Conservation (phyloP, 148 eudicot genomes). For the Diospyros kaki region DNA sequence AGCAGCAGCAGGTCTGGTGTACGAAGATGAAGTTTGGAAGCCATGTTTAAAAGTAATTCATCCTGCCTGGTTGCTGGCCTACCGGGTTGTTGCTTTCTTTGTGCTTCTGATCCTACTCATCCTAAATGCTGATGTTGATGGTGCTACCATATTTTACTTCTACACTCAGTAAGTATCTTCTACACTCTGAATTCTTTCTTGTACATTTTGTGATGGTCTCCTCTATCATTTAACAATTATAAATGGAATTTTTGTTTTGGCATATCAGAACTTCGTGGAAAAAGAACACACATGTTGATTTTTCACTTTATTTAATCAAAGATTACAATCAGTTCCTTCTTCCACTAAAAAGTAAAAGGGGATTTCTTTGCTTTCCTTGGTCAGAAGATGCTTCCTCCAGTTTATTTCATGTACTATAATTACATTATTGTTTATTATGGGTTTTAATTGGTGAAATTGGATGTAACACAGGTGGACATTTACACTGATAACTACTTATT, state of each 20-base stretch:
- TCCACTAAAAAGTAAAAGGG: constrained; percentile 1
- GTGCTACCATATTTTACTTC: constrained; percentile 56
- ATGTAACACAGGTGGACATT: constrained; percentile 91
- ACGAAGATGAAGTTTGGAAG: constrained; percentile 77
- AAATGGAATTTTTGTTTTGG: neutral
- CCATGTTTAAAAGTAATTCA: constrained; percentile 69
- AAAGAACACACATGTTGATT: neutral
- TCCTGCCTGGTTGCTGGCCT: constrained; percentile 74
- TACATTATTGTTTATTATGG: neutral
- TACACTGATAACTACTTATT: constrained; percentile 70
- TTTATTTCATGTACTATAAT: neutral
- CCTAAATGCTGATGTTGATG: constrained; percentile 62
- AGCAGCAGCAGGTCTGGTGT: constrained; percentile 37
- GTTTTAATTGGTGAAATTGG: constrained; percentile 6
- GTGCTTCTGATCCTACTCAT: constrained; percentile 62
- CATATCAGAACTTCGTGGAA: neutral
- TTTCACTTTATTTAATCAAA: neutral
- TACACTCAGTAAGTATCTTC: constrained; percentile 78
- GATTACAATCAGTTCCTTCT: neutral
- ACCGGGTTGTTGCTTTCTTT: constrained; percentile 49
- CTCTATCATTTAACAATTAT: neutral
- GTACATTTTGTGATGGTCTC: neutral
- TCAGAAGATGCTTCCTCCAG: neutral
- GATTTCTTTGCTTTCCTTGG: too few species aligned
- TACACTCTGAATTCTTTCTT: neutral